Percentiles rank a stretch among this genome's conserved stretches.
phyloP scores from a whole-genome alignment of 2,329 filamentous ascomycete genomes.

The Thermothelomyces thermophilus region DNA sequence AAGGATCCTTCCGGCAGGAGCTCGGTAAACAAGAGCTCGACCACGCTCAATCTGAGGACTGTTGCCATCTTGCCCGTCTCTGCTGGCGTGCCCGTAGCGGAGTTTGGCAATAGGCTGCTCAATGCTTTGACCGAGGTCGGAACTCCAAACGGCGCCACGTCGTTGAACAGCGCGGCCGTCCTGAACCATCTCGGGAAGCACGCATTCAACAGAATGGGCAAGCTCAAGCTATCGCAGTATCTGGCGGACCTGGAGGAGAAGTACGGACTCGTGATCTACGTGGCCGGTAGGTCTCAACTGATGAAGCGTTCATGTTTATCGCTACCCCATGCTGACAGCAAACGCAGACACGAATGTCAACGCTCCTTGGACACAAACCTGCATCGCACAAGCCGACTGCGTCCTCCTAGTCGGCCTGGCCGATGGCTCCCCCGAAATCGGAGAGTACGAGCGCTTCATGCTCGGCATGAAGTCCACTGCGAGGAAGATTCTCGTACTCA shows the following conservation, averaged over 20 bases:
- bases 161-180: slow-evolving; percentile 87
- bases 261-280: slow-evolving; percentile 89
- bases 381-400: slow-evolving; percentile 93
- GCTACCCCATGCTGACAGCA: not conserved
- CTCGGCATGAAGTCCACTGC: slow-evolving; percentile 96
- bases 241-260: slow-evolving; percentile 95
- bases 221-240: slow-evolving; percentile 91
- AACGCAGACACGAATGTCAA: slow-evolving; percentile 82
- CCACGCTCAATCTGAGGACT: slow-evolving; percentile 85
- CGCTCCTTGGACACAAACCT: slow-evolving; percentile 96
- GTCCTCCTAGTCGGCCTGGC: slow-evolving; percentile 89
- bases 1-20: slow-evolving; percentile 55
- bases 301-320: not conserved
- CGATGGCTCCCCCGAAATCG: slow-evolving; percentile 81
- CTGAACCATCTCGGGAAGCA: slow-evolving; percentile 91
- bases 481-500: slow-evolving; percentile 80
- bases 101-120: slow-evolving; percentile 86
- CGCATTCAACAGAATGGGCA: slow-evolving; percentile 96
- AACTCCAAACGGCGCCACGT: slow-evolving; percentile 81
- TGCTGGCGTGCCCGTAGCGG: slow-evolving; percentile 83
- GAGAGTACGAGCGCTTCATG: slow-evolving; percentile 94
- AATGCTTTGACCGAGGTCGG: slow-evolving; percentile 86
- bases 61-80: slow-evolving; percentile 89
- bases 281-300: slow-evolving; percentile 56
- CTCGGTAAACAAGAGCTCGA: slow-evolving; percentile 63